Conservation (phyloP, 441 rosid genomes). For the Geranium incanum region DNA sequence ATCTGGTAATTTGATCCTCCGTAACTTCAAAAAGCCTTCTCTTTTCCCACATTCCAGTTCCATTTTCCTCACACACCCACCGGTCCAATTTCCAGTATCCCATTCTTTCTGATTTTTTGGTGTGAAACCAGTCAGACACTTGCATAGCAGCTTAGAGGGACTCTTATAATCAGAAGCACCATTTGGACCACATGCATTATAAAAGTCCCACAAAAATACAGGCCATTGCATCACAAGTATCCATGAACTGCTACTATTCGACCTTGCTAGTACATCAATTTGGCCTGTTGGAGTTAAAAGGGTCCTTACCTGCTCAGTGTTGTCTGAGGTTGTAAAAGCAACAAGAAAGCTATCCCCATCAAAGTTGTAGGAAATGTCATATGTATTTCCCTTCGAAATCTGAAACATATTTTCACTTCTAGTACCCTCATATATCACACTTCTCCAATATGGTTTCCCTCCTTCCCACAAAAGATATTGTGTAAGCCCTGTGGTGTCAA, state of each 20-base stretch:
- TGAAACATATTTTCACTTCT: neutral
- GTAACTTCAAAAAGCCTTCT: slow-evolving; percentile 44
- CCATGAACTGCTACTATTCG: neutral
- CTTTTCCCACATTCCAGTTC: slow-evolving; percentile 37
- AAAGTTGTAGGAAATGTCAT: slow-evolving; percentile 1
- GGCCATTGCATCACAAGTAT: slow-evolving; percentile 42
- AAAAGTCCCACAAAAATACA: slow-evolving; percentile 44
- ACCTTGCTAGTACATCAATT: neutral
- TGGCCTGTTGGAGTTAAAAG: neutral
- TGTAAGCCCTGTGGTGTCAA: slow-evolving; percentile 57
- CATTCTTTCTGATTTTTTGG: slow-evolving; percentile 38
- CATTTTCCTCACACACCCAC: slow-evolving; percentile 59
- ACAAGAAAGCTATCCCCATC: neutral
- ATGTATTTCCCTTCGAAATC: neutral
- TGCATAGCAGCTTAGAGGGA: slow-evolving; percentile 30
- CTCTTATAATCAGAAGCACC: slow-evolving; percentile 41
- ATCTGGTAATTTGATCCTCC: slow-evolving; percentile 63
- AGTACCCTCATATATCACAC: slow-evolving; percentile 32
- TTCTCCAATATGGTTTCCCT: slow-evolving; percentile 57
- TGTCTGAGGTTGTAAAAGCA: neutral
- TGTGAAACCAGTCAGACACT: slow-evolving; percentile 54
- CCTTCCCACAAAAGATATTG: slow-evolving; percentile 66
- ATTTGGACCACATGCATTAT: slow-evolving; percentile 64
- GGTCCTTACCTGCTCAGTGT: neutral
- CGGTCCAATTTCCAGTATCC: slow-evolving; percentile 46